These are phyloP conservation scores for Fusarium anthophilum DNA, from an alignment of 2,329 filamentous ascomycete species.

Conservation along the genomic window DNA sequence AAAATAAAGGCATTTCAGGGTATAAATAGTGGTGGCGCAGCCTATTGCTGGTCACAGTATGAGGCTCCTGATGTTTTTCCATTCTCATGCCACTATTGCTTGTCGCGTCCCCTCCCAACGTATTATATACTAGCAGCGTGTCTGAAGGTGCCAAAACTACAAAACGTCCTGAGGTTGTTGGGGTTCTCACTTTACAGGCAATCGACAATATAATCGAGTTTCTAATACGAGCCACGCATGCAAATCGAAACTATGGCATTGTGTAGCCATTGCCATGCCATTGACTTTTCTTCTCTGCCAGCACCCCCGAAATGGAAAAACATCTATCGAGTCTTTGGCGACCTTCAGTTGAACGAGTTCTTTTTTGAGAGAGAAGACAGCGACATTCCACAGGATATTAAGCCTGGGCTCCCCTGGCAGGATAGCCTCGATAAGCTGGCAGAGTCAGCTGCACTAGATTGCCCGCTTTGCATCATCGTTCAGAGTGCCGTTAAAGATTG, in stretches of 20 bases:
- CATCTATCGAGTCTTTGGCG: background rate
- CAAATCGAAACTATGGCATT: background rate
- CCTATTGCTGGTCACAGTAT: too few relatives aligned
- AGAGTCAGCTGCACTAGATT: background rate
- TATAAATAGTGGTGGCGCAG: background rate
- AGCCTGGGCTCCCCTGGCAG: background rate
- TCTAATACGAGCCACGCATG: too few relatives aligned
- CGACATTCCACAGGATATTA: accelerated
- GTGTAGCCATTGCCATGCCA: background rate
- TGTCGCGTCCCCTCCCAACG: too few relatives aligned
- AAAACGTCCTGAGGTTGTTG: too few relatives aligned
- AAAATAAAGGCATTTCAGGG: too few relatives aligned
- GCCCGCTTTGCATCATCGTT: background rate
- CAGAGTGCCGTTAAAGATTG: accelerated
- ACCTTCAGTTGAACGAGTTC: background rate
- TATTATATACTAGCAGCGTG: too few relatives aligned
- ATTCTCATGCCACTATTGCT: too few relatives aligned
- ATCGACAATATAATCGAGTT: too few relatives aligned
- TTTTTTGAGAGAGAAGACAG: accelerated
- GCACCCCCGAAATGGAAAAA: accelerated
- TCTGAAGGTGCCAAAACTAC: too few relatives aligned
- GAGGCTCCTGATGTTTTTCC: too few relatives aligned
- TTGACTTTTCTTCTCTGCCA: background rate
- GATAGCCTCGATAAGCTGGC: background rate
- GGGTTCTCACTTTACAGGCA: too few relatives aligned